Evolutionary conservation across 148 eudicot species (phyloP), one percentile per base, ranked within the genome.

Genomic region (Rhododendron ovatum): DNA sequence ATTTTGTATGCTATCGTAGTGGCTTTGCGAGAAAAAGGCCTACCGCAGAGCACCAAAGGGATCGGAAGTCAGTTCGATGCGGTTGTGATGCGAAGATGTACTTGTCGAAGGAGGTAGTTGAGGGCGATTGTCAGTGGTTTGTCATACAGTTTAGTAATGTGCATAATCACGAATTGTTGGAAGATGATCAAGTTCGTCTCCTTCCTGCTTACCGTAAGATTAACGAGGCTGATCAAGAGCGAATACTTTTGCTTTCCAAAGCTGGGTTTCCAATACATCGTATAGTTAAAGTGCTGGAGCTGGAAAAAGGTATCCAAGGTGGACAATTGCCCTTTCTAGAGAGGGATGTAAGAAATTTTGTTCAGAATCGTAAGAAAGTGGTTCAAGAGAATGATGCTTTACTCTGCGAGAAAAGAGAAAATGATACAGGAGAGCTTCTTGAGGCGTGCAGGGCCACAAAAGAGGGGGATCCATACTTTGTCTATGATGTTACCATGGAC

Each of bases 61-160:
- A 90, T 82, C 84, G 92, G n/a, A 90, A 90, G 85, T 92, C 92
- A 12, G 80, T 88, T 69, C 86, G 92, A 22, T 90, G 92, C 83
- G 92, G 93, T 2, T 91, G 92, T 85, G 93, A 92, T 86, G 93
- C 92, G 22, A 92, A 88, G 78, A 89, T 92, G 92, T 92, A 86
- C 85, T 63, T 89, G 86, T 92, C 92, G 2, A 91, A 91, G 85
- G 91, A 90, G 84, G 84, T 88, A 78, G 61, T 88, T 13, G 89
- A 90, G 65, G 92, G 92, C 47, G 84, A 81, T 80, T 89, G 89
- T 53, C 91, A 90, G 86, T 92, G 93, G 93, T 82, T 88, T 86
- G 91, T 92, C 67, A 90, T 89, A 50, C 91, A 90, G 59, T 90
- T 90, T 67, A 88, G 90, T 82, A 86, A 83, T 45, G 90, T 86